Conservation (phyloP, 345 rosid genomes). For the Laguncularia racemosa region DNA sequence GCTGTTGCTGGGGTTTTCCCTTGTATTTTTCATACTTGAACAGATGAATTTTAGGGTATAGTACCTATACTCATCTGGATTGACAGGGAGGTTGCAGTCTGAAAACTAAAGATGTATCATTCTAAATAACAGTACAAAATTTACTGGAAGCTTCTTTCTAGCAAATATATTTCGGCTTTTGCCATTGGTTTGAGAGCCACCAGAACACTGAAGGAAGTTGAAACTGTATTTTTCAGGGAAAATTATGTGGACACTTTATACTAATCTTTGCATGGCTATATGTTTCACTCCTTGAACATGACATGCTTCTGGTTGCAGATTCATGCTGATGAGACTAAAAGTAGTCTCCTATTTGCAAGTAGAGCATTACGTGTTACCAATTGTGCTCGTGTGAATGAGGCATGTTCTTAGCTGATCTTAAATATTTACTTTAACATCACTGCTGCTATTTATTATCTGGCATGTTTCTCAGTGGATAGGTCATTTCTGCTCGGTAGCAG, state of each 20-base stretch:
- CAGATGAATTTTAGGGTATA: too few relatives aligned
- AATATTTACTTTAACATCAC: neutral
- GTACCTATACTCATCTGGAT: too few relatives aligned
- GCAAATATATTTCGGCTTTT: too few relatives aligned
- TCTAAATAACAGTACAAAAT: too few relatives aligned
- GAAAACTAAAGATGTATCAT: too few relatives aligned
- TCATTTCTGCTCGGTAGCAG: neutral
- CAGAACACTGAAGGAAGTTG: too few relatives aligned
- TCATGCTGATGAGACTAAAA: slow-evolving; percentile 95
- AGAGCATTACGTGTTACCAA: slow-evolving; percentile 90
- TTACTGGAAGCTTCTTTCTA: too few relatives aligned
- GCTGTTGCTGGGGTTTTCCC: too few relatives aligned
- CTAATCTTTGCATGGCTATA: neutral
- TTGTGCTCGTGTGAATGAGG: slow-evolving; percentile 95
- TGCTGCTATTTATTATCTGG: neutral
- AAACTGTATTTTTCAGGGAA: too few relatives aligned
- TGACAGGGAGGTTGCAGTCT: too few relatives aligned
- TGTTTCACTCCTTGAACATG: neutral
- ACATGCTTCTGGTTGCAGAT: slow-evolving; percentile 38
- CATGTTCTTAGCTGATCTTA: slow-evolving; percentile 6
- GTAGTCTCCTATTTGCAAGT: slow-evolving; percentile 95
- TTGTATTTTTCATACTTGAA: too few relatives aligned
- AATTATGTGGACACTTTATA: neutral
- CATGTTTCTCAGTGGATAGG: slow-evolving; percentile 8
- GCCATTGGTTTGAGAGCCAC: too few relatives aligned